phyloP scores from a whole-genome alignment of 2,329 filamentous ascomycete species.

The Hypoxylon sp. region DNA sequence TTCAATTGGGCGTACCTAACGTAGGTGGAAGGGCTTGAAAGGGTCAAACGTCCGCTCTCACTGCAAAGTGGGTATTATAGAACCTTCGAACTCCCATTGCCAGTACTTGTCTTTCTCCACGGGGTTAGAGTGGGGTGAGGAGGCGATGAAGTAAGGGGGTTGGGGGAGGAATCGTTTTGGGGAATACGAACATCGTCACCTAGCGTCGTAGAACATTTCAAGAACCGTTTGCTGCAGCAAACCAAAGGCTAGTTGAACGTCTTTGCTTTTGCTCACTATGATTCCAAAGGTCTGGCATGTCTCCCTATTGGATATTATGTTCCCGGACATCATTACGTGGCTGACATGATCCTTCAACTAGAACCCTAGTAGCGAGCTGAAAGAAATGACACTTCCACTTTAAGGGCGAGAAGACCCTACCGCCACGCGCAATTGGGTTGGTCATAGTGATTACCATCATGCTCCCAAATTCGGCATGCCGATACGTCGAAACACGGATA shows the following conservation, averaged over 20 bases:
- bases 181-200: constrained; percentile 2
- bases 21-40: constrained; percentile 4
- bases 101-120: constrained; percentile 8
- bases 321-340: background rate
- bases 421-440: constrained; percentile 17
- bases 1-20: constrained; percentile 11
- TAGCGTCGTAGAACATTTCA: background rate
- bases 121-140: constrained; percentile 14
- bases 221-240: background rate
- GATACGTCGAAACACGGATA: constrained; percentile 4
- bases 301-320: background rate
- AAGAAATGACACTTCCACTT: constrained; percentile 3
- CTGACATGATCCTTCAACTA: constrained; percentile 10
- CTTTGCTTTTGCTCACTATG: background rate
- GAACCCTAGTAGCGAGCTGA: constrained; percentile 15
- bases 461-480: constrained; percentile 16
- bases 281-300: background rate
- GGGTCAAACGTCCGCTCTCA: constrained; percentile 18
- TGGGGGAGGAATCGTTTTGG: background rate
- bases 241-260: background rate
- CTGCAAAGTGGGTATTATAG: background rate
- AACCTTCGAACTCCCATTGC: background rate
- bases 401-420: background rate
- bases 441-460: constrained; percentile 10
- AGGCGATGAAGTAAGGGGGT: constrained; percentile 2